Conservation (phyloP, 73 alveolate genomes). For the Uronychia binucleata region DNA sequence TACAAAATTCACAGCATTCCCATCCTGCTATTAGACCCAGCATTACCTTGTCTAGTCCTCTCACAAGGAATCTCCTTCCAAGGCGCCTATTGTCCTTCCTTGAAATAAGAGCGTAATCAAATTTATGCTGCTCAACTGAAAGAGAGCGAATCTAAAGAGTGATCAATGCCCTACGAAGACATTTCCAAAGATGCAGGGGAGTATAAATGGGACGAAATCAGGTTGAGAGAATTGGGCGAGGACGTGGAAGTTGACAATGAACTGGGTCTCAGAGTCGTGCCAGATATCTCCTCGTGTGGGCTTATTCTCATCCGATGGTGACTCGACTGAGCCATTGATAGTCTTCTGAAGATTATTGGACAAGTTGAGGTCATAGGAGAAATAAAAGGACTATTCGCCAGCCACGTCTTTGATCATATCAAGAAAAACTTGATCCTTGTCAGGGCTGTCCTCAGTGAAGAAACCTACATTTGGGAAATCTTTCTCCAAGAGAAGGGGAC, state of each 20-base stretch:
- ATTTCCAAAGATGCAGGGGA: conserved; percentile 91
- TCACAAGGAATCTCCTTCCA: conserved; percentile 91
- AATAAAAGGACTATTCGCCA: conserved; percentile 84
- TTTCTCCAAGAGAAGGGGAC: conserved; percentile 44
- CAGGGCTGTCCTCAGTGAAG: too few species aligned
- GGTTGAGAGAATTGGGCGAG: conserved; percentile 67
- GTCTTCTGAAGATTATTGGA: conserved; percentile 61
- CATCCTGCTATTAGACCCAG: too few species aligned
- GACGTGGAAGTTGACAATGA: conserved; percentile 84
- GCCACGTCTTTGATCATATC: conserved; percentile 72
- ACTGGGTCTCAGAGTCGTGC: conserved; percentile 47
- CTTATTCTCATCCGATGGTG: too few species aligned
- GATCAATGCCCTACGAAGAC: too few species aligned
- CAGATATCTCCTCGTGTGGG: conserved; percentile 22
- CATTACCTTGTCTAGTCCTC: conserved; percentile 96
- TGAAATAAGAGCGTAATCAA: conserved; percentile 79
- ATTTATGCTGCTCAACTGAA: conserved; percentile 54
- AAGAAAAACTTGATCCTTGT: conserved; percentile 63
- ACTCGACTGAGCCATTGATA: not conserved
- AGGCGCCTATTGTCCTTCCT: conserved; percentile 90
- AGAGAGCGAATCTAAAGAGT: conserved; percentile 69
- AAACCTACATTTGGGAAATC: not conserved
- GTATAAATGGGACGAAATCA: conserved; percentile 75
- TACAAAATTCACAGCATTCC: conserved; percentile 91
- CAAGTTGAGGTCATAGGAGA: conserved; percentile 89